Evolutionary conservation across 768 basidiomycete genomes (phyloP).

Genomic region (Mycena polygramma): DNA sequence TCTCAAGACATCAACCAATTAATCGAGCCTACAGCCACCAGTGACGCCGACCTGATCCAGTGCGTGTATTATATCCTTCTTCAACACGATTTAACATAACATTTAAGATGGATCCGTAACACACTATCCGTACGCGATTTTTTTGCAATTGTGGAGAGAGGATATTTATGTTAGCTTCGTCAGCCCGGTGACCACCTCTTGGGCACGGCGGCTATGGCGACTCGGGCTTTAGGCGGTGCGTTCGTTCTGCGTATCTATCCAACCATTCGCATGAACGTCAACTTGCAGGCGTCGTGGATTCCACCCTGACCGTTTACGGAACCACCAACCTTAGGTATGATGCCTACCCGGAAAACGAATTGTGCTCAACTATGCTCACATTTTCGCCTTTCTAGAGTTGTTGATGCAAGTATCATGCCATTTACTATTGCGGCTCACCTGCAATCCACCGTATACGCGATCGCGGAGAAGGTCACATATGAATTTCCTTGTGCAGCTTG

Average conservation of each 20-base stretch:
- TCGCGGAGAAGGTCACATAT: constrained; percentile 39
- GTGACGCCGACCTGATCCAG: no score
- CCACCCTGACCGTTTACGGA: constrained; percentile 57
- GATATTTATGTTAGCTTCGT: no score
- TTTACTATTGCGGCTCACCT: constrained; percentile 26
- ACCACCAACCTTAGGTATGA: constrained; percentile 51
- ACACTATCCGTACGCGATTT: neutral
- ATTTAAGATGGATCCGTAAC: constrained; percentile 11
- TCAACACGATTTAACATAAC: no score
- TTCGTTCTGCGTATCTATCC: no score
- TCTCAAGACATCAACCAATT: no score
- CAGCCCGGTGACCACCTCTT: neutral
- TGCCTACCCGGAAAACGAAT: no score
- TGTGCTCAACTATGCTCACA: no score
- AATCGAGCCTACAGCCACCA: no score
- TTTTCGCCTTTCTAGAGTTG: constrained; percentile 31
- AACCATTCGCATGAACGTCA: no score
- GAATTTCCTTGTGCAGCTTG: no score
- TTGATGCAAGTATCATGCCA: constrained; percentile 43
- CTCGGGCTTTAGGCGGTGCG: neutral
- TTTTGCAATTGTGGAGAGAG: no score
- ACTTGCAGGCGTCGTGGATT: constrained; percentile 55
- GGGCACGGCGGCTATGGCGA: constrained; percentile 15
- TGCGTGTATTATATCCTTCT: no score
- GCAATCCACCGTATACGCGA: constrained; percentile 38